Evolutionary conservation across 139 green algal species (phyloP).

Genomic region (Auxenochlorella protothecoides): DNA sequence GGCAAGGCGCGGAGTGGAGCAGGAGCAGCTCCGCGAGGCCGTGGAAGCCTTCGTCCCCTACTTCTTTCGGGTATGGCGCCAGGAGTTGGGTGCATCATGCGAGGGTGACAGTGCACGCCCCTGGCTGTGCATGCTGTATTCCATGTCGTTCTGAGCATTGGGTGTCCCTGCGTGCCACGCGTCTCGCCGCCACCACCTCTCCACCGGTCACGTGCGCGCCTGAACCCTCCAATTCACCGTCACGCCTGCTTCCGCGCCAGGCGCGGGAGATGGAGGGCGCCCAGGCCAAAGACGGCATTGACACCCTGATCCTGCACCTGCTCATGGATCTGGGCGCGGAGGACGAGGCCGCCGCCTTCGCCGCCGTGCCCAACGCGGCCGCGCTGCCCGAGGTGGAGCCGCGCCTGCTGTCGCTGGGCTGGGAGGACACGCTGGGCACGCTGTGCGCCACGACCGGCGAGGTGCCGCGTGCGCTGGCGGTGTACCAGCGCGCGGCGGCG

Average conservation of each 20-base stretch:
- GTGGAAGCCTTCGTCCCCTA: no score
- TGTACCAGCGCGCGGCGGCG: conserved; percentile 1
- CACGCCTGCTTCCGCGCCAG: conserved; percentile 5
- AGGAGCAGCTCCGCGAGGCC: no score
- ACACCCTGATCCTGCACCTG: conserved; percentile 52
- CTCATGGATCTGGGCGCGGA: conserved; percentile 30
- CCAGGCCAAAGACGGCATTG: conserved; percentile 31
- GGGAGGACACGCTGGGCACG: conserved; percentile 27
- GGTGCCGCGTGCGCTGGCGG: conserved; percentile 13
- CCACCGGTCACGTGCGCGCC: not conserved
- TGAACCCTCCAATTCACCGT: no score
- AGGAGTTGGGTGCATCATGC: not conserved
- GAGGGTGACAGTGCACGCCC: not conserved
- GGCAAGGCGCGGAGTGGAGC: no score
- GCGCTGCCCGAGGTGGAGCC: not conserved
- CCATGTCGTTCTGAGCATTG: no score
- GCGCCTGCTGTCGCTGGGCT: conserved; percentile 18
- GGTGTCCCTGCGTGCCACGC: no score
- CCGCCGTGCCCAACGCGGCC: conserved; percentile 15
- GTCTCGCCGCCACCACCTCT: not conserved
- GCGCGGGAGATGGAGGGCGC: conserved; percentile 21
- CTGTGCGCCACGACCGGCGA: conserved; percentile 18
- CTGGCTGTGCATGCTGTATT: not conserved
- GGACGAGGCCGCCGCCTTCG: conserved; percentile 26
- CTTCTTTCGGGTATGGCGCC: not conserved